Base-by-base conservation (phyloP, 1,284 basidiomycete genomes). In the Gymnopus androsaceus region DNA sequence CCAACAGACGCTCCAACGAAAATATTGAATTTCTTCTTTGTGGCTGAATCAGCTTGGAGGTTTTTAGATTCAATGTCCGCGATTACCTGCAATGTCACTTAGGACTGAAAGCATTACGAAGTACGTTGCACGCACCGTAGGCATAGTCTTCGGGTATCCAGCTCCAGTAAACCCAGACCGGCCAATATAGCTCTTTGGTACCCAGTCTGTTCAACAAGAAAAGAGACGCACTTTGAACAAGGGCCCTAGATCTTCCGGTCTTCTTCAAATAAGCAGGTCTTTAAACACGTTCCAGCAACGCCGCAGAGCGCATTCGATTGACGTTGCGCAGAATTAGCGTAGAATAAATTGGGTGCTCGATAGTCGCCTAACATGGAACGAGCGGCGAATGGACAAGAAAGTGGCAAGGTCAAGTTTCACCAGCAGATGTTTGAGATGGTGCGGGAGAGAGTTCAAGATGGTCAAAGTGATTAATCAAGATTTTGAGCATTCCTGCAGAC, bases 111-210 rank as follows among this genome's bases (percentile, higher is more conserved):
- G n/a, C n/a, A n/a, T n/a, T 15, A 34, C 51, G 38, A 14, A 17
- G 30, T 6, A 44, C 37, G 69, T n/a, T n/a, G n/a, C n/a, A n/a
- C 74, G 53, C 54, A 75, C 74, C 1, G 74, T 73, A 31, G 77
- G 76, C 9, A 75, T 70, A 19, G 67, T 67, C 62, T 81, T 80
- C 8, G 79, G 79, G 63, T 81, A 81, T 8, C 79, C 79, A 4
- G 79, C 77, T 41, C 77, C 77, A 30, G 77, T 79, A 59, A 78
- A 80, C 11, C 78, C 78, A 36, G 74, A 76, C 75, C 77, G 80
- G 19, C 78, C 78, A 51, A 80, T 75, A 64, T 78, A 78, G 62
- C 77, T 76, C 62, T 73, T 9, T 8, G 23, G 23, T 7, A 23
- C 23, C 19, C n/a, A n/a, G n/a, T n/a, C 15, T 11, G 1, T 15